Conservation (phyloP, 2,329 filamentous ascomycete species). For the Magnaporthales sp. region DNA sequence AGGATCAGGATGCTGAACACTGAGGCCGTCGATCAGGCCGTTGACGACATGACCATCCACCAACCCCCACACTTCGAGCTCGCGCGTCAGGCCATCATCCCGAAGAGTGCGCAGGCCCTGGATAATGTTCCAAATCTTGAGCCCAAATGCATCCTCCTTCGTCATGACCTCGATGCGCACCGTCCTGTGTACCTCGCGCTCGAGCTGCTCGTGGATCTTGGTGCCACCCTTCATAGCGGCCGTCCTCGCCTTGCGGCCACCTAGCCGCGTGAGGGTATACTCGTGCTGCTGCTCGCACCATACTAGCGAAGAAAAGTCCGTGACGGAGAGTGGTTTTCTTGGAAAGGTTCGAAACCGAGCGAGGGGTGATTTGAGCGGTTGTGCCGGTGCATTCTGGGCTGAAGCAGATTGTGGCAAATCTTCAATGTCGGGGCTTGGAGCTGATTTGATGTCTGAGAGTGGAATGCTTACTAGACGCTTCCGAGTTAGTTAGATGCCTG, state of each 20-base stretch:
- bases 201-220: slow-evolving; percentile 71
- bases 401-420: not conserved
- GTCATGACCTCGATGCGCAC: slow-evolving; percentile 64
- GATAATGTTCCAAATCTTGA: slow-evolving; percentile 85
- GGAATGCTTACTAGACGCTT: slow-evolving; percentile 56
- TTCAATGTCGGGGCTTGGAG: not conserved
- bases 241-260: slow-evolving; percentile 68
- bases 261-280: slow-evolving; percentile 68
- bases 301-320: slow-evolving; percentile 77
- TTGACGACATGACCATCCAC: slow-evolving; percentile 77
- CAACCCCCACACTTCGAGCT: slow-evolving; percentile 78
- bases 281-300: slow-evolving; percentile 97
- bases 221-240: slow-evolving; percentile 77
- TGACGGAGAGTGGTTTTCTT: slow-evolving; percentile 74
- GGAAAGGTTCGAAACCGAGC: slow-evolving; percentile 71
- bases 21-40: slow-evolving; percentile 83
- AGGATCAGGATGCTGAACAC: slow-evolving; percentile 65
- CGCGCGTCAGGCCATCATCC: slow-evolving; percentile 62
- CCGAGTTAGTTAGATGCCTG: slow-evolving; percentile 48
- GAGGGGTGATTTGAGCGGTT: slow-evolving; percentile 45
- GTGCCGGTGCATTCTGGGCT: slow-evolving; percentile 14
- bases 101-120: slow-evolving; percentile 71
- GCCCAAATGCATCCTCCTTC: slow-evolving; percentile 73
- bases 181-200: slow-evolving; percentile 74
- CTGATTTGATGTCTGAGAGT: slow-evolving; percentile 18